These are phyloP conservation scores for Fusarium guadeloupense DNA, from an alignment of 2,329 filamentous ascomycete species.

Conservation along the genomic window DNA sequence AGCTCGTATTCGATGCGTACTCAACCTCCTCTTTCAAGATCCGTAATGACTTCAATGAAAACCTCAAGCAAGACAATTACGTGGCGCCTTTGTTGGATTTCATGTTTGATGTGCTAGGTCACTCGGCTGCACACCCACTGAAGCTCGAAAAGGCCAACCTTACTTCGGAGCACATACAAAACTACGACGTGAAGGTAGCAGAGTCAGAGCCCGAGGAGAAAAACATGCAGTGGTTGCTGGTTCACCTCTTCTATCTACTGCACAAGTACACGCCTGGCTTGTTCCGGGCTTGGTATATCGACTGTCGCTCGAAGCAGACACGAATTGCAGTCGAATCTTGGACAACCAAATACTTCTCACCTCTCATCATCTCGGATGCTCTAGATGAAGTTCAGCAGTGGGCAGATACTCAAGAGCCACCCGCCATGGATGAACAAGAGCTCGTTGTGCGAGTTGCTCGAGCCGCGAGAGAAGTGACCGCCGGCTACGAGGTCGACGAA, in stretches of 20 bases:
- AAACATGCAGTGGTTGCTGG: conserved; percentile 83
- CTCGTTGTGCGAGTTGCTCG: conserved; percentile 76
- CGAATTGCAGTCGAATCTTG: conserved; percentile 81
- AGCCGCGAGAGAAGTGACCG: conserved; percentile 78
- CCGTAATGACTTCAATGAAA: conserved; percentile 80
- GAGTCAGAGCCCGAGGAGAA: conserved; percentile 71
- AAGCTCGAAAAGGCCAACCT: conserved; percentile 77
- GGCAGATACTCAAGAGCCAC: conserved; percentile 63
- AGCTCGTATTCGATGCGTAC: conserved; percentile 88
- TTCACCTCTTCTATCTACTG: conserved; percentile 85
- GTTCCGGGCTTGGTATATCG: conserved; percentile 85
- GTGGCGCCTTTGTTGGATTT: conserved; percentile 78
- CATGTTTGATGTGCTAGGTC: conserved; percentile 84
- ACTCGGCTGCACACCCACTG: conserved; percentile 75
- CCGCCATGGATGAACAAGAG: conserved; percentile 62
- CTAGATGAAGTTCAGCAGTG: conserved; percentile 75
- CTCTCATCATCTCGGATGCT: conserved; percentile 71
- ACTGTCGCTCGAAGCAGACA: conserved; percentile 82
- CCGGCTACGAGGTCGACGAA: conserved; percentile 89
- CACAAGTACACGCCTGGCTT: conserved; percentile 81
- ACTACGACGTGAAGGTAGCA: conserved; percentile 62
- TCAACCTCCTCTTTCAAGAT: conserved; percentile 81
- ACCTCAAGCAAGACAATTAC: conserved; percentile 78
- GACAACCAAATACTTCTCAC: conserved; percentile 86
- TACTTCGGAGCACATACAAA: conserved; percentile 62